Evolutionary conservation across 805 yeast species (phyloP), one percentile per base, ranked within the genome.

Genomic region (Ogataea paraovalis): DNA sequence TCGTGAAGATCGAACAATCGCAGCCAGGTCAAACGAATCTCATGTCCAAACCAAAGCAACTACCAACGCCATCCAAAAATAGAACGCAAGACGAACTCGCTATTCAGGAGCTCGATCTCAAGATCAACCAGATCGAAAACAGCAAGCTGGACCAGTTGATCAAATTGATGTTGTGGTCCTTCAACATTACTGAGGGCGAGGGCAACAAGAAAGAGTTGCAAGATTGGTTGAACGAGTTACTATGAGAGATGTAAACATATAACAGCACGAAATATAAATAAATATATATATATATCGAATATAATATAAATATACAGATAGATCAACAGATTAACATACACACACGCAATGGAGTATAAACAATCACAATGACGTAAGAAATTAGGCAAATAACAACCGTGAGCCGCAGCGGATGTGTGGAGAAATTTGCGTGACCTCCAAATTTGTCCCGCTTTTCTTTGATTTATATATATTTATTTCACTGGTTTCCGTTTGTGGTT

Each of bases 141-240:
- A 55, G 48, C 21, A 58, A 57, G 46, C 52, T 65, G 44, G 46
- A 50, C 19, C 50, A 59, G 33, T 51, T 65, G 47, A 51, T 66
- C 30, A 56, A 57, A 46, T 47, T 64, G 32, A 43, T 61, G 50
- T 46, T 60, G 8, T 65, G 68, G 68, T 50, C 57, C 21, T 56
- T 49, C 27, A 40, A 19, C 39, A 14, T 9, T 4, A 16, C 28
- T 14, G n/a, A n/a, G 9, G 23, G 34, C 22, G 33, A 42, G 3
- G 12, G 25, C 5, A 44, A 30, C 34, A 30, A 30, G 16, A 30
- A 12, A 5, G 34, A 30, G 20, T 34, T 34, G 38, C 19, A 34
- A 18, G 16, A 34, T 34, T 34, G 38, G 38, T 16, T 34, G 9
- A 18, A 34, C 16, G 38, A 34, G 16, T 18, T 34, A 14, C n/a